These are phyloP conservation scores for Cercophora samala DNA, from an alignment of 495 filamentous ascomycete genomes.

Conservation along the genomic window DNA sequence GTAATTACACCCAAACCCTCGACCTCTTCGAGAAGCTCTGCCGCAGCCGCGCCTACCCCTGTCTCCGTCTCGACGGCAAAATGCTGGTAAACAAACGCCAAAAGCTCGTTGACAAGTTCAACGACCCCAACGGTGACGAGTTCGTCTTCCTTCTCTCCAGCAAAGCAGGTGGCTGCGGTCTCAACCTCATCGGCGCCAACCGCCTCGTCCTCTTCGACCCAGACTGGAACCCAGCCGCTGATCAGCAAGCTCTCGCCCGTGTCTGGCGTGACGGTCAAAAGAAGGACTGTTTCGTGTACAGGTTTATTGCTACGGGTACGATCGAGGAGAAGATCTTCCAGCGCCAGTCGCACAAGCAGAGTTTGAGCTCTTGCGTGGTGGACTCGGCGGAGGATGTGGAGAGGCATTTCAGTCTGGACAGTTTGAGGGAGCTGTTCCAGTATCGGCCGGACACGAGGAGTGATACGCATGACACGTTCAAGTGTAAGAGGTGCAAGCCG, in stretches of 20 bases:
- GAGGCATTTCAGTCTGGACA: constrained; percentile 88
- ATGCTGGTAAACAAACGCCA: constrained; percentile 97
- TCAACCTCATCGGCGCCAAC: constrained; percentile 97
- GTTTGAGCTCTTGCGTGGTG: constrained; percentile 93
- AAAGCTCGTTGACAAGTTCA: constrained; percentile 98
- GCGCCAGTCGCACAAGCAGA: constrained; percentile 96
- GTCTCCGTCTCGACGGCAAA: constrained; percentile 84
- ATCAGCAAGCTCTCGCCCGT: constrained; percentile 94
- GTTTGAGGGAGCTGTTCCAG: constrained; percentile 86
- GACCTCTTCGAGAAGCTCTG: constrained; percentile 94
- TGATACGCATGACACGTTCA: constrained; percentile 98
- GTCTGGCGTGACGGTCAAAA: constrained; percentile 99
- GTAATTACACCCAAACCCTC: constrained; percentile 95
- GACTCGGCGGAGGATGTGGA: constrained; percentile 97
- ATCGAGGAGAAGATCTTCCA: constrained; percentile 99
- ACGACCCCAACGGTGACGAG: constrained; percentile 84
- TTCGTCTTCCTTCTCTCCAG: constrained; percentile 95
- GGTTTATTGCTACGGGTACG: constrained; percentile 95
- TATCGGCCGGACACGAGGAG: constrained; percentile 78
- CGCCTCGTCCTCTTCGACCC: constrained; percentile 96
- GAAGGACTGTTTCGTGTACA: constrained; percentile 99
- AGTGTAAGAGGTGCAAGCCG: constrained; percentile 90
- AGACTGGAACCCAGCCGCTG: constrained; percentile 98
- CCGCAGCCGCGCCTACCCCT: constrained; percentile 77
- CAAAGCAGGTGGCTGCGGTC: constrained; percentile 93